Percentiles rank a stretch among this genome's conserved stretches.
These are phyloP conservation scores for Phytopythium mirpurense DNA, from an alignment of 352 stramenopile species.

Conservation along the genomic window DNA sequence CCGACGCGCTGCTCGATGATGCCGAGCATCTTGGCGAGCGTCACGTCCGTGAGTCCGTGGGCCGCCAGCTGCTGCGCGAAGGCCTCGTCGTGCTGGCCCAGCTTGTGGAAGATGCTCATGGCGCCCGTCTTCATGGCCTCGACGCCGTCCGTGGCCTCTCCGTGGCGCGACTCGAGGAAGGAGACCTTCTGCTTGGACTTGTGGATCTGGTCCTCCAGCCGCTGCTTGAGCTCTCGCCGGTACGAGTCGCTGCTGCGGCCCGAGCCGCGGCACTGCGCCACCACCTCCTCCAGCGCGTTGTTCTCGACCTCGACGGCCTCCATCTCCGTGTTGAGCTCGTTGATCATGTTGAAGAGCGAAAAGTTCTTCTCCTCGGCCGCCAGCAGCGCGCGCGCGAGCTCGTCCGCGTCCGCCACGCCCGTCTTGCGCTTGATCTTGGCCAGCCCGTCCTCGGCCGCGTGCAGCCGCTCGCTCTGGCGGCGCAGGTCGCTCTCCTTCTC, in stretches of 20 bases:
- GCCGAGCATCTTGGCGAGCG: constrained; percentile 75
- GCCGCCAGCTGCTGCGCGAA: constrained; percentile 62
- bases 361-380: constrained; percentile 94
- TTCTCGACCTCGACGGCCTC: constrained; percentile 85
- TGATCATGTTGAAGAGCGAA: constrained; percentile 93
- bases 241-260: constrained; percentile 55
- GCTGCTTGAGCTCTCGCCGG: constrained; percentile 52
- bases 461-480: constrained; percentile 62
- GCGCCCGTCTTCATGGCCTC: constrained; percentile 71
- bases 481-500: constrained; percentile 76
- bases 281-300: constrained; percentile 56
- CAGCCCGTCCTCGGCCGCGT: constrained; percentile 74
- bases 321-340: constrained; percentile 91
- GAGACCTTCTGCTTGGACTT: constrained; percentile 76
- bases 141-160: constrained; percentile 52
- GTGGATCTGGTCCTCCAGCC: constrained; percentile 79
- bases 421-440: constrained; percentile 89
- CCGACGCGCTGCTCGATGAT: constrained; percentile 82
- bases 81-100: constrained; percentile 68
- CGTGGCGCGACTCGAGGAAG: constrained; percentile 58
- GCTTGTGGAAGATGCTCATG: constrained; percentile 79
- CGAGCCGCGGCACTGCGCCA: constrained; percentile 52
- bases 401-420: constrained; percentile 72
- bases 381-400: constrained; percentile 81
- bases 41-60: constrained; percentile 73